Percentiles rank a stretch among this genome's conserved stretches.
These are phyloP conservation scores for Dictyophora rubrovolvata DNA, from an alignment of 768 basidiomycete species.

Conservation along the genomic window DNA sequence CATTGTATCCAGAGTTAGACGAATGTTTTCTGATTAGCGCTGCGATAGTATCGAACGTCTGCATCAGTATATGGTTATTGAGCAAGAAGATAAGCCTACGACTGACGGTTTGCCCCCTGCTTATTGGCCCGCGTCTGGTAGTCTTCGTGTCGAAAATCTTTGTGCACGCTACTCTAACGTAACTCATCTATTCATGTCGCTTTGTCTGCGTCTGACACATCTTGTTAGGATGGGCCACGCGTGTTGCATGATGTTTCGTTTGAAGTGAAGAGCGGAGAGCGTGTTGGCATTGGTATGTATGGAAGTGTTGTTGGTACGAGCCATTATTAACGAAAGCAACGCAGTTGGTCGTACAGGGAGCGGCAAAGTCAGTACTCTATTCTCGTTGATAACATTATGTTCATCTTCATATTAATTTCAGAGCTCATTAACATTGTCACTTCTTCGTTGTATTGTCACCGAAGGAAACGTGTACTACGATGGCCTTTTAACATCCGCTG, in stretches of 20 bases:
- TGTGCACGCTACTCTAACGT: conserved; percentile 36
- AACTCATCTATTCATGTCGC: neutral
- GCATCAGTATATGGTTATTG: conserved; percentile 44
- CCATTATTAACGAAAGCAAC: neutral
- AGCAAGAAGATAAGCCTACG: conserved; percentile 38
- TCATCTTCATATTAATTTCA: conserved; percentile 25
- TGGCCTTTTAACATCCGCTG: conserved; percentile 32
- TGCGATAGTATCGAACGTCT: conserved; percentile 29
- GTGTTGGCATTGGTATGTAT: conserved; percentile 25
- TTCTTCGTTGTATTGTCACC: conserved; percentile 48
- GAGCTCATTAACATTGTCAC: conserved; percentile 42
- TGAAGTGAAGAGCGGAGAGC: conserved; percentile 44
- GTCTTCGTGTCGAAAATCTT: conserved; percentile 40
- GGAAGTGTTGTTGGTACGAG: neutral
- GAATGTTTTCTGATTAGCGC: conserved; percentile 20
- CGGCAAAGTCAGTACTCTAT: conserved; percentile 29
- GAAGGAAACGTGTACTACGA: conserved; percentile 48
- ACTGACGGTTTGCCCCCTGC: conserved; percentile 43
- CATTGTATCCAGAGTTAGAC: neutral
- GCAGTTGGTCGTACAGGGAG: conserved; percentile 52
- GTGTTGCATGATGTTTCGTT: conserved; percentile 47
- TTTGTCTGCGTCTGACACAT: conserved; percentile 7
- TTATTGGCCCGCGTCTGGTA: conserved; percentile 53
- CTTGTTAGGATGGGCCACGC: conserved; percentile 37
- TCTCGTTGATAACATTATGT: conserved; percentile 5